Evolutionary conservation across 2,329 filamentous ascomycete genomes (phyloP), one percentile per base, ranked within the genome.

Genomic region (Fusarium sambucinum): DNA sequence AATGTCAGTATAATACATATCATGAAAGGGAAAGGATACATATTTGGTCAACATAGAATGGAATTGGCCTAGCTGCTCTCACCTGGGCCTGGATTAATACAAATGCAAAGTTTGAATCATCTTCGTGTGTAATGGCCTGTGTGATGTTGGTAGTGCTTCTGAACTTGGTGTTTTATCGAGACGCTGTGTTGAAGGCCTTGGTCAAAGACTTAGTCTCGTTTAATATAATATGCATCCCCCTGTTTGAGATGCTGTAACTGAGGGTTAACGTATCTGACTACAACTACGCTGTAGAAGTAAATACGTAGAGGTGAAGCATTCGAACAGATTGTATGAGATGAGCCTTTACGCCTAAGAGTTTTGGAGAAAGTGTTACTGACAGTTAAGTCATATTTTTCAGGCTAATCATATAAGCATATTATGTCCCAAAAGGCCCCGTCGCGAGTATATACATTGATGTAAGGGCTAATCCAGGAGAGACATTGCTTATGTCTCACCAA

Each of bases 1-100:
- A 38, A 51, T 50, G 21, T 3, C 5, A 25, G n/a, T 38, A 13
- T 51, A 51, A 51, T 51, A 51, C 32, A 29, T 29, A 51, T 51
- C 12, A 51, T 25, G 33, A 30, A 19, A 14, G n/a, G 13, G n/a
- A 51, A 40, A 16, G 17, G 33, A 40, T 37, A 38, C 6, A 38
- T 40, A 51, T 32, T 37, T 27, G 12, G 13, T 27, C n/a, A 35
- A 51, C 23, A 50, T 50, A 50, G 32, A 51, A 40, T 29, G 33
- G 33, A 38, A 51, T 13, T 27, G n/a, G 33, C 27, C 32, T 29
- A 51, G 32, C 27, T 51, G 17, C 47, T 51, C 33, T 51, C 47
- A 51, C 27, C 32, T 19, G 5, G 33, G 23, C 23, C n/a, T 16
- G 47, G 23, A 27, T 38, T 51, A 29, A 51, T 51, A 51, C 32